Conservation (phyloP, 1,139 yeast genomes). For the Scheffersomyces lignicola region DNA sequence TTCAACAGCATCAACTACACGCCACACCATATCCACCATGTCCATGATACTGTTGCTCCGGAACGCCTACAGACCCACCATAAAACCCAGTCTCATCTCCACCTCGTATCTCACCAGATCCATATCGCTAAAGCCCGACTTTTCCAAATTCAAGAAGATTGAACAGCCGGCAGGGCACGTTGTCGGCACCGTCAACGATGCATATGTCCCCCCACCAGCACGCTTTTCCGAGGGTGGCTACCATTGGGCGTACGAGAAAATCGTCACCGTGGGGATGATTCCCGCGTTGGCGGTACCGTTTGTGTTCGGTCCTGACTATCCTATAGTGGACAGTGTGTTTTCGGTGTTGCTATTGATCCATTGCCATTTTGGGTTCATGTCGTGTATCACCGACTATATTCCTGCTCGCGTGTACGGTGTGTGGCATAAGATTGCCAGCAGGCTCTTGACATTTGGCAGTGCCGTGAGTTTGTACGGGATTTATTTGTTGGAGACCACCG, state of each 20-base stretch:
- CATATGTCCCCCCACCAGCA: slow-evolving; percentile 59
- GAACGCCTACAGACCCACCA: neutral
- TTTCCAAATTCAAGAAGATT: slow-evolving; percentile 47
- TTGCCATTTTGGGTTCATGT: slow-evolving; percentile 68
- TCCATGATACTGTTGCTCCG: slow-evolving; percentile 1
- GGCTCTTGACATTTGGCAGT: slow-evolving; percentile 64
- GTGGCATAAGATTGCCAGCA: slow-evolving; percentile 62
- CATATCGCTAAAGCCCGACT: slow-evolving; percentile 45
- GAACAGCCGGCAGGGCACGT: slow-evolving; percentile 80
- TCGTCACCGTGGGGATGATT: slow-evolving; percentile 56
- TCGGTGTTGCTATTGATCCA: slow-evolving; percentile 60
- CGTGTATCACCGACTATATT: slow-evolving; percentile 79
- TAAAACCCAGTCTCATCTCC: slow-evolving; percentile 7
- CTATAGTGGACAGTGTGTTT: slow-evolving; percentile 57
- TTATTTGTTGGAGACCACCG: slow-evolving; percentile 58
- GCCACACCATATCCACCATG: no score
- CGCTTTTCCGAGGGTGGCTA: slow-evolving; percentile 60
- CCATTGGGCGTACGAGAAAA: slow-evolving; percentile 74
- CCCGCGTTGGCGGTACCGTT: slow-evolving; percentile 69
- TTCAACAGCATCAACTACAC: no score
- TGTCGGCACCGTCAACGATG: slow-evolving; percentile 76
- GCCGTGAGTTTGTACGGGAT: slow-evolving; percentile 65
- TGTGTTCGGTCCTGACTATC: slow-evolving; percentile 51
- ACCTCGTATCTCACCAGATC: slow-evolving; percentile 12
- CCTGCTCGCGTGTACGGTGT: slow-evolving; percentile 72